Evolutionary conservation across 805 yeast genomes (phyloP).

Genomic region (Kregervanrija pseudodelftensis): DNA sequence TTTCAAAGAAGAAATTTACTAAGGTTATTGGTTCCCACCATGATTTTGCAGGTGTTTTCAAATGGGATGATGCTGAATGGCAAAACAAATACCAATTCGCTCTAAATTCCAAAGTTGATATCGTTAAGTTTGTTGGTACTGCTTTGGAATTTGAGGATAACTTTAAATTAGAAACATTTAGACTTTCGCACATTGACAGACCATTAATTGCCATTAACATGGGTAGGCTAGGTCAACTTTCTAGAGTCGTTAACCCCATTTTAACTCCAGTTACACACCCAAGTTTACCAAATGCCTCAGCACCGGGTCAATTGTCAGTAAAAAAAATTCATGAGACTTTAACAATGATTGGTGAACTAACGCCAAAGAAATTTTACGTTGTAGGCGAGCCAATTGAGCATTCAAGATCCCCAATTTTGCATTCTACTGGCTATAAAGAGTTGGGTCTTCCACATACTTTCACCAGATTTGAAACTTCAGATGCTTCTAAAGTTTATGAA

Average conservation of each 20-base stretch:
- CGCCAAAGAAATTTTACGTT: conserved; percentile 54
- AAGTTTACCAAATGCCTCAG: conserved; percentile 59
- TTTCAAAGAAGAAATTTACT: conserved; percentile 50
- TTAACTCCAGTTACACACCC: conserved; percentile 83
- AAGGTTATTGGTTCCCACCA: conserved; percentile 79
- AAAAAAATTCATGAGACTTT: conserved; percentile 53
- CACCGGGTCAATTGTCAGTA: conserved; percentile 73
- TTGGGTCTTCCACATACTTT: conserved; percentile 75
- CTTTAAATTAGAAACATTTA: conserved; percentile 61
- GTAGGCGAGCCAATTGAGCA: conserved; percentile 80
- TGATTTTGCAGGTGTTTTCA: conserved; percentile 54
- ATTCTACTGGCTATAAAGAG: conserved; percentile 68
- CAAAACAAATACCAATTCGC: conserved; percentile 65
- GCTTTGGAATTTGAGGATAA: conserved; percentile 66
- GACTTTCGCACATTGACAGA: conserved; percentile 40
- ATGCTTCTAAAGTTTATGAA: conserved; percentile 48
- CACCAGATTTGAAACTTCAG: conserved; percentile 57
- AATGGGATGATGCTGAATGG: conserved; percentile 73
- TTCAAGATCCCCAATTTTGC: conserved; percentile 85
- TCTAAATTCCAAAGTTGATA: conserved; percentile 54
- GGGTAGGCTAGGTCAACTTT: conserved; percentile 69
- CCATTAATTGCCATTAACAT: conserved; percentile 83
- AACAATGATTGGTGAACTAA: conserved; percentile 55
- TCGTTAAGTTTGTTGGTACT: conserved; percentile 76
- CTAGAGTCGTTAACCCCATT: conserved; percentile 66